A percentile compares a stretch with the other conserved stretches of the same genome.
phyloP scores from a whole-genome alignment of 2,329 filamentous ascomycete species.

The Fusarium torulosum region DNA sequence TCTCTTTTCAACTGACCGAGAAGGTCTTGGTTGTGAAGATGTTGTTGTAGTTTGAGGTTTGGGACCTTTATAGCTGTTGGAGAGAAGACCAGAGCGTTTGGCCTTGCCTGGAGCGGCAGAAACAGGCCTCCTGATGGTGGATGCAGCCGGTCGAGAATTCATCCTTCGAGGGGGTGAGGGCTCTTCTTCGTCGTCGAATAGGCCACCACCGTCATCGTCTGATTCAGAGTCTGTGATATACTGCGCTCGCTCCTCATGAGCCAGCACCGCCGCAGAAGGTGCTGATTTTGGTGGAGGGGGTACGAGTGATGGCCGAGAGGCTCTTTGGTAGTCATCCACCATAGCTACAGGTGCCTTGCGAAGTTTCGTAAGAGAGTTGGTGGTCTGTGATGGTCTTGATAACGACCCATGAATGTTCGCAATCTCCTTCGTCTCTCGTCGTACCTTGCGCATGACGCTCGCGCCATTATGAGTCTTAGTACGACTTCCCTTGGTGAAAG shows the following conservation, averaged over 20 bases:
- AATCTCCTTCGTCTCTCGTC: slow-evolving; percentile 68
- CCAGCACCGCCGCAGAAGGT: slow-evolving; percentile 43
- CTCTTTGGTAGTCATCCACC: slow-evolving; percentile 65
- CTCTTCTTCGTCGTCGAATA: slow-evolving; percentile 45
- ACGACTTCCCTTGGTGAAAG: slow-evolving; percentile 62
- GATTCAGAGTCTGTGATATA: slow-evolving; percentile 58
- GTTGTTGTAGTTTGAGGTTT: slow-evolving; percentile 34
- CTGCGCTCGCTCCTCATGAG: slow-evolving; percentile 54
- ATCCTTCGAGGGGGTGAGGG: slow-evolving; percentile 20
- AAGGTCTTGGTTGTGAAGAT: slow-evolving; percentile 21
- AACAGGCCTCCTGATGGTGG: slow-evolving; percentile 41
- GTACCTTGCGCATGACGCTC: slow-evolving; percentile 68
- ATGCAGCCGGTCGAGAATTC: slow-evolving; percentile 26
- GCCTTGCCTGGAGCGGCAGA: slow-evolving; percentile 6
- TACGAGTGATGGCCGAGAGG: slow-evolving; percentile 54
- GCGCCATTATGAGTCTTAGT: slow-evolving; percentile 65
- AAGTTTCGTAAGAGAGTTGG: slow-evolving; percentile 56
- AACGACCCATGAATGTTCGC: slow-evolving; percentile 62
- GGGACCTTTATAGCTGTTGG: slow-evolving; percentile 46
- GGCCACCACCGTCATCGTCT: slow-evolving; percentile 27
- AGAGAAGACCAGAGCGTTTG: slow-evolving; percentile 46
- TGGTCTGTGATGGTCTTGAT: slow-evolving; percentile 50
- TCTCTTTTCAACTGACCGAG: slow-evolving; percentile 15
- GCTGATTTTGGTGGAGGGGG: slow-evolving; percentile 41
- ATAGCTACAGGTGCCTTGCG: slow-evolving; percentile 65